Conservation (phyloP, 768 basidiomycete genomes). For the Crassisporium funariophilum region DNA sequence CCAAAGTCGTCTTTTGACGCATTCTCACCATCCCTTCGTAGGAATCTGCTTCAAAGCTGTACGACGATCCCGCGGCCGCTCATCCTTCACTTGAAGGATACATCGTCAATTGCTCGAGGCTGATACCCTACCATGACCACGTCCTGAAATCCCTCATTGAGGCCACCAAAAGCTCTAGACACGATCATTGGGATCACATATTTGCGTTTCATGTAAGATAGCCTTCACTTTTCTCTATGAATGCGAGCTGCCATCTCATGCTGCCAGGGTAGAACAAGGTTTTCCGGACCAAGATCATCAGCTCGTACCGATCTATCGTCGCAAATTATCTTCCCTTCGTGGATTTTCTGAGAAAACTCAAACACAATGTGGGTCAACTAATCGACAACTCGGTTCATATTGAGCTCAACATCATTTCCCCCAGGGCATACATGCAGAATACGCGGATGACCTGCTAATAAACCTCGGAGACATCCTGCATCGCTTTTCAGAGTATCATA, state of each 20-base stretch:
- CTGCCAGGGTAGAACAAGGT: constrained; percentile 20
- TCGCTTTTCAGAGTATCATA: constrained; percentile 32
- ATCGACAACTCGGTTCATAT: too few relatives aligned
- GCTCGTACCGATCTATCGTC: constrained; percentile 39
- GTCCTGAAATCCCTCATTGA: constrained; percentile 19
- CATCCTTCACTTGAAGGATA: constrained; percentile 29
- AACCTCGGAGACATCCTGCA: constrained; percentile 34
- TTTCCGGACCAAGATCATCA: constrained; percentile 29
- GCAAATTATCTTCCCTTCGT: constrained; percentile 33
- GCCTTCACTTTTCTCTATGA: background rate
- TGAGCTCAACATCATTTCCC: background rate
- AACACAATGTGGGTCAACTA: constrained; percentile 14
- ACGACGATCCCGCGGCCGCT: constrained; percentile 18
- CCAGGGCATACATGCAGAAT: constrained; percentile 9
- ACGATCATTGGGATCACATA: constrained; percentile 27
- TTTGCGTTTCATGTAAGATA: constrained; percentile 26
- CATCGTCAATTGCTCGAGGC: constrained; percentile 27
- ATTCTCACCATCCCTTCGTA: constrained; percentile 8
- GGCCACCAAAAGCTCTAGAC: constrained; percentile 2
- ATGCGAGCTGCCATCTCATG: background rate
- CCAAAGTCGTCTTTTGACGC: background rate
- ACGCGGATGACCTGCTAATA: constrained; percentile 28
- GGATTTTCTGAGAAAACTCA: constrained; percentile 27
- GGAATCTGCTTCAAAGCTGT: constrained; percentile 34
- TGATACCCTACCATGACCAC: constrained; percentile 29